Base-by-base conservation (phyloP, 768 basidiomycete genomes). In the Leccinellum rugosiceps region DNA sequence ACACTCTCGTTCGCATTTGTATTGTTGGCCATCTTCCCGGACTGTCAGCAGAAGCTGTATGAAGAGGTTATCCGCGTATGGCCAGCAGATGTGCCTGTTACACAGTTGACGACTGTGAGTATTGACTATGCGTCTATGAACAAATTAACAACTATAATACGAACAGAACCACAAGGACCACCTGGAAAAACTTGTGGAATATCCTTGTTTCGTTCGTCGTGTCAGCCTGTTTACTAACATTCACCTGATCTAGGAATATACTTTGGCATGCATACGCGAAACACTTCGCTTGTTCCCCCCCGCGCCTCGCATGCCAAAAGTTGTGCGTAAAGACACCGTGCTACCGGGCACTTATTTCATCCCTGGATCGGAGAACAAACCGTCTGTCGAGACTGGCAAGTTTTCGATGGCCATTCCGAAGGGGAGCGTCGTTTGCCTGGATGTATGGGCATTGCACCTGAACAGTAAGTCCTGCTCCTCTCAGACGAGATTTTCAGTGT, bases 21-120 rank as follows among this genome's bases (percentile, higher is more conserved):
- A 0, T 68, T 80, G 19, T 67, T 85, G 7, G 83, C 83, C 2
- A 68, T 83, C 10, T 68, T 82, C 60, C 81, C 83, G 3, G 78
- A 79, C 1, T 69, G 71, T 31, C 83, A 85, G 62, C 66, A 75
- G 28, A 78, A 73, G 53, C 60, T 84, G 0, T 76, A 74, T 47
- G 72, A 78, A 25, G 80, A 83, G 52, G 65, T 75, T 5, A 34
- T 50, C 8, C 54, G 51, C n/a, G 41, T 78, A 11, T 81, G 80
- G 77, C 78, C 79, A 13, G 61, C 70, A 6, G 74, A 72, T 9
- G 52, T 56, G 5, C 70, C 77, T 5, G 58, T 66, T 8, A 43
- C 62, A 10, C 64, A 56, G 32, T 25, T 63, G 41, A 35, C 63
- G 43, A 65, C 70, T 5, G 78, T 80, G 61, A 49, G 73, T 52